A percentile compares a stretch with the other conserved stretches of the same genome.
phyloP scores from a whole-genome alignment of 164 flowering plant species.

The Protea cynaroides region DNA sequence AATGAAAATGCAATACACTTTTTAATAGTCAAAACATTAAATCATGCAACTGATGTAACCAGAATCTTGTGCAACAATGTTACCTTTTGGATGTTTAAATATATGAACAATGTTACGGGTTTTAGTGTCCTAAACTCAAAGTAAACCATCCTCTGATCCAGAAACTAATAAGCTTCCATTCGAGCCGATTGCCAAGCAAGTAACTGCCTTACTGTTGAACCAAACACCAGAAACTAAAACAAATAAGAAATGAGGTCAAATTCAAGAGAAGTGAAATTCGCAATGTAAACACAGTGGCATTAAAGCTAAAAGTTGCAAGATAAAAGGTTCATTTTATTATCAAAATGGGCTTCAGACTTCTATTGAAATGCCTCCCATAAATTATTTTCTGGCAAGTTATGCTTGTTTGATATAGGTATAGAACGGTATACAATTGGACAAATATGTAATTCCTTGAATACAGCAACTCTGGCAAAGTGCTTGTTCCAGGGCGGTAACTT shows the following conservation, averaged over 20 bases:
- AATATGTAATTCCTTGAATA: too few relatives aligned
- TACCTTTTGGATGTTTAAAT: constrained; percentile 77
- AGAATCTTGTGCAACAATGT: background rate
- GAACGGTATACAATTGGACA: too few relatives aligned
- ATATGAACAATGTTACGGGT: constrained; percentile 48
- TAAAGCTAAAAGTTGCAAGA: background rate
- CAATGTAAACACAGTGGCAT: background rate
- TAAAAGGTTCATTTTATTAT: background rate
- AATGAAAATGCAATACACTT: too few relatives aligned
- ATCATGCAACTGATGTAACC: too few relatives aligned
- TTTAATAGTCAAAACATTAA: too few relatives aligned
- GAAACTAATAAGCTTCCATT: constrained; percentile 55
- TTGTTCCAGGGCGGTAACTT: too few relatives aligned
- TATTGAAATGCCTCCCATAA: background rate
- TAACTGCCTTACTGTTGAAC: constrained; percentile 58
- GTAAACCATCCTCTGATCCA: constrained; percentile 81
- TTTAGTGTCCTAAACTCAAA: constrained; percentile 70
- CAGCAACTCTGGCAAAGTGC: too few relatives aligned
- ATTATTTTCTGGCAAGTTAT: too few relatives aligned
- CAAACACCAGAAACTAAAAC: constrained; percentile 3
- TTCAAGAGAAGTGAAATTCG: background rate
- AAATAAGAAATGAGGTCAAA: background rate
- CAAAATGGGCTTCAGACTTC: background rate
- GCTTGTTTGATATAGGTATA: too few relatives aligned
- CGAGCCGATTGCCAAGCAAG: constrained; percentile 56